Conservation (phyloP, 306 rosid species). For the Vigna nakashimae region DNA sequence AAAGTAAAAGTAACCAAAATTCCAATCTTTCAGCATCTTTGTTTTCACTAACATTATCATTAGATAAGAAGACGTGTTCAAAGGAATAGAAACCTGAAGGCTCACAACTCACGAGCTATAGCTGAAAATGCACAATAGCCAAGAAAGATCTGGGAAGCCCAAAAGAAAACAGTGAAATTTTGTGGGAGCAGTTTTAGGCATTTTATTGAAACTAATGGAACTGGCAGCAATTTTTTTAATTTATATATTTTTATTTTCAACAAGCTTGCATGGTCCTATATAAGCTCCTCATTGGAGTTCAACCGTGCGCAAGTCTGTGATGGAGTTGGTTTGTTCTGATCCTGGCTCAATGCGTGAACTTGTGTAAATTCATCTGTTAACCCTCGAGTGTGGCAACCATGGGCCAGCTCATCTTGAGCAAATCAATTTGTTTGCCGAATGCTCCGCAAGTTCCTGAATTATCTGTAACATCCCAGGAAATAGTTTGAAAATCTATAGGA, state of each 20-base stretch:
- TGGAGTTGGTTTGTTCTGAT: neutral
- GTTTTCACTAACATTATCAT: too few species aligned
- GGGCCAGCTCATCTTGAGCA: neutral
- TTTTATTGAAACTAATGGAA: too few species aligned
- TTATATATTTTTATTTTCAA: neutral
- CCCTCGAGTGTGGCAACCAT: neutral
- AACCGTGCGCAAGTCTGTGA: neutral
- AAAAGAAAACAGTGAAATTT: too few species aligned
- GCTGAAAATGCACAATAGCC: too few species aligned
- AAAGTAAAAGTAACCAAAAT: too few species aligned
- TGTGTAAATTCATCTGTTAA: neutral
- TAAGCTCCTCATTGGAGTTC: neutral
- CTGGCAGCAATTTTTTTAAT: too few species aligned
- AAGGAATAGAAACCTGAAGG: too few species aligned
- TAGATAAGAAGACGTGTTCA: too few species aligned
- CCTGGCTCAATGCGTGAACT: neutral
- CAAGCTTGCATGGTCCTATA: neutral
- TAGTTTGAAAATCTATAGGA: conserved; percentile 15
- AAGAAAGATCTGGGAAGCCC: too few species aligned
- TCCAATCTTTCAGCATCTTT: too few species aligned
- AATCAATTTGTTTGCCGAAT: neutral
- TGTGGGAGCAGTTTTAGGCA: too few species aligned
- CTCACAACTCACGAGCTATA: too few species aligned
- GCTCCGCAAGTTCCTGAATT: conserved; percentile 15
- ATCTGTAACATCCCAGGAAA: conserved; percentile 10